Evolutionary conservation across 306 rosid species (phyloP), one percentile per base, ranked within the genome.

Genomic region (Urtica urens): DNA sequence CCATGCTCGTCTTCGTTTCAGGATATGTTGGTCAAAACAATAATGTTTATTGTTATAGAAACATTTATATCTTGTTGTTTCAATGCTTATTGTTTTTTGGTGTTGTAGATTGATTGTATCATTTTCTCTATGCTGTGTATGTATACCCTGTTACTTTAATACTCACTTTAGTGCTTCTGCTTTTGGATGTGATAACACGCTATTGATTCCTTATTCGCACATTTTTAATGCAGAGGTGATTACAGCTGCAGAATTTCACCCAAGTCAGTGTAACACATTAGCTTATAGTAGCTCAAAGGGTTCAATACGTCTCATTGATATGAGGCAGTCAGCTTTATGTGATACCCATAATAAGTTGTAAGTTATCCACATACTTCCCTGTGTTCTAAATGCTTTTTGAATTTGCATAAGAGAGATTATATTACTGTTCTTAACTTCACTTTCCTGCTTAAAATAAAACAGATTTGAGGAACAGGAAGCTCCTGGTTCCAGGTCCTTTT

Each of bases 221-320:
- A 51, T 72, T 66, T 21, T 53, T 49, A 47, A 34, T 65, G 74
- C 78, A 92, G 99, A 92, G 96, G 99, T 92, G 69, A 92, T 92
- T 66, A 92, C 99, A 39, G 85, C 94, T 25, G 99, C 99, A 15
- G 99, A 92, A 65, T 92, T 92, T 65, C 99, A 92, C 71, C 99
- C 99, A 21, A 64, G 78, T 51, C 96, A 92, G 60, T 92, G 99
- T 71, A 82, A 82, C 71, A 86, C 12, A 35, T 60, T 92, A 75
- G 99, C 99, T 23, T 92, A 92, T 63, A 92, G 99, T 76, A 92
- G 99, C 67, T 92, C 99, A 15, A 92, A 77, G 68, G 99, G 99
- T 42, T 92, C 99, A 57, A 80, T 92, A 52, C 99, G 96, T 55
- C 81, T 92, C 21, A 73, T 85, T 62, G 99, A 92, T 70, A 57